These are phyloP conservation scores for Petunia secreta DNA, from an alignment of 257 asterid genomes.

Conservation along the genomic window DNA sequence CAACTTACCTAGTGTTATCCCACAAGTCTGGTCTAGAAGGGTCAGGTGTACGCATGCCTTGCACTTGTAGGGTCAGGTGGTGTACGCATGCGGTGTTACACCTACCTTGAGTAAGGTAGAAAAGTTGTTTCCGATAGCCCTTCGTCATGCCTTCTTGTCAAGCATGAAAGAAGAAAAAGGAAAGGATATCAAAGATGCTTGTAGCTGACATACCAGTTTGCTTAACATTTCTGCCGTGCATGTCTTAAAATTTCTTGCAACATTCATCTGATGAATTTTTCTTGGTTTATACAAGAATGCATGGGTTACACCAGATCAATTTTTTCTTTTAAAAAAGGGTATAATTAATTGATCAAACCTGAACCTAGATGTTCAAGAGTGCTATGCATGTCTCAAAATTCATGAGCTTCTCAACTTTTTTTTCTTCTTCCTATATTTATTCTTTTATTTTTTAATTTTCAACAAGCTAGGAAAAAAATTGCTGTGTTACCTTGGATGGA, in stretches of 20 bases:
- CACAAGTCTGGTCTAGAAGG: too few species aligned
- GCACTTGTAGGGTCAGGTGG: too few species aligned
- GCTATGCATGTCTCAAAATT: neutral
- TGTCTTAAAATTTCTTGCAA: neutral
- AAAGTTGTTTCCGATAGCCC: too few species aligned
- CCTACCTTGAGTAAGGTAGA: too few species aligned
- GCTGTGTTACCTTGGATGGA: neutral
- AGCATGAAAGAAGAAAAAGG: too few species aligned
- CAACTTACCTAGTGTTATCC: too few species aligned
- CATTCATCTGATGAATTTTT: neutral
- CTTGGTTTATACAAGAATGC: neutral
- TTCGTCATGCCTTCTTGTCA: too few species aligned
- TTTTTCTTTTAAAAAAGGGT: neutral
- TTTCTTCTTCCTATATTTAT: neutral
- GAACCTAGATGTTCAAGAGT: neutral
- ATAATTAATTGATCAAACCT: neutral
- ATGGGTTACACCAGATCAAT: neutral
- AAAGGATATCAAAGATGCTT: neutral
- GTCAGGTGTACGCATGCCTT: too few species aligned
- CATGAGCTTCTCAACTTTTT: neutral
- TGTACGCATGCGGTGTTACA: too few species aligned
- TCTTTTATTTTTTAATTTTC: neutral
- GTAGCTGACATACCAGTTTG: neutral
- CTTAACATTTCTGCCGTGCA: constrained; percentile 19
- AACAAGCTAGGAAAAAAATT: neutral